Evolutionary conservation across 1,284 basidiomycete genomes (phyloP), one percentile per base, ranked within the genome.

Genomic region (Chiua sp.): DNA sequence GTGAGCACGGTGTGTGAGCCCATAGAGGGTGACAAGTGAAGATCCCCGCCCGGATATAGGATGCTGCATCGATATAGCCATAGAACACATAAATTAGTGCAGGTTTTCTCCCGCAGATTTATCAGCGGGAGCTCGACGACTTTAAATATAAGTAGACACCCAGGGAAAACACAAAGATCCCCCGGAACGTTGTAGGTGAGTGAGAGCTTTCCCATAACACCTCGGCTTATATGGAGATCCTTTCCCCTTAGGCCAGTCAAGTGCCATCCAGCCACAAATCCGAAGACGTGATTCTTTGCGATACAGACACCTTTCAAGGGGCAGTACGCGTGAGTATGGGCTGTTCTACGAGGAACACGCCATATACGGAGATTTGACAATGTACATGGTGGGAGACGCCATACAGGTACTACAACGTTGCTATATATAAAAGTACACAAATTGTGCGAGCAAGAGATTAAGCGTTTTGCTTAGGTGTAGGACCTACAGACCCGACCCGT

Each of bases 401-500:
- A 32, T 10, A 54, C 20, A n/a, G 33, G 50, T n/a, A 7, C 33
- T 6, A n/a, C n/a, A n/a, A n/a, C n/a, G n/a, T n/a, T n/a, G n/a
- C n/a, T n/a, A n/a, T n/a, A n/a, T n/a, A 33, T 35, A 26, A 47
- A 48, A 57, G 48, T 68, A 63, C 62, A 63, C 20, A 7, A 28
- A 53, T 42, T 32, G 32, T 56, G 49, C 44, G 50, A 48, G 26
- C 33, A 51, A 23, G 51, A 55, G 32, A 53, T 50, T 30, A 39
- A 39, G 37, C 7, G 7, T 39, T 20, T 55, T n/a, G 32, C 48
- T 44, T 15, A 35, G 30, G 30, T 32, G 46, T 56, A 52, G 47
- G 52, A 20, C 32, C 54, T 47, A 64, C n/a, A 39, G 18, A 18
- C 37, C 4, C 3, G 4, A 22, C 48, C 13, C 49, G 28, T 44